Evolutionary conservation across 768 basidiomycete species (phyloP), one percentile per base, ranked within the genome.

Genomic region (Agrocybe praecox): DNA sequence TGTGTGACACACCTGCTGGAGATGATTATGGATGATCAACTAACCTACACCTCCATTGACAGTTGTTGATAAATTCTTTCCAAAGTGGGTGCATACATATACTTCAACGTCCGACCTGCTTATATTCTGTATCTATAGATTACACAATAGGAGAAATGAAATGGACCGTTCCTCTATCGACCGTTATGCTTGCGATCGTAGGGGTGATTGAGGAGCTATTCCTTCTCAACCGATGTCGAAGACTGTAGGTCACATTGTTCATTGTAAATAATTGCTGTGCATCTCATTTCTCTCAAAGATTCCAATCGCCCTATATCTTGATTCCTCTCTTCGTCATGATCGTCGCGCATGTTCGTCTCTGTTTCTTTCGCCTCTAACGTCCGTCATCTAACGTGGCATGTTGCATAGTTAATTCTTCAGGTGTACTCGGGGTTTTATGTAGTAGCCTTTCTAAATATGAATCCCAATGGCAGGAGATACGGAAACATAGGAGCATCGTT

Each of bases 371-470:
- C 23, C 7, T 29, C 2, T 19, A n/a, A 17, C 8, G 12, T 49
- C 2, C 10, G 19, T 26, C 1, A 36, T 18, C 22, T 19, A 32
- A 34, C 19, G 21, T 19, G n/a, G 14, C 5, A 22, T 8, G 19
- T 42, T 5, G 21, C 40, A 12, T 29, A 67, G 66, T 63, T 60
- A n/a, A 54, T 63, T 24, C 46, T 67, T 22, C 62, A 62, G 34
- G 18, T 67, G 9, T 67, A 63, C 52, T 67, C 66, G 5, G 62
- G 62, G 5, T 47, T 64, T 44, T 67, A 63, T 24, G 63, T 67
- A 1, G 56, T 61, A n/a, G 57, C 57, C 7, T 58, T 58, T 48
- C 55, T 62, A 11, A 47, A 29, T 11, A 34, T 55, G 44, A 57
- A 65, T 22, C 61, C 60, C 1, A 53, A 57, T 55, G 33, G 51